Conservation (phyloP, 2,329 filamentous ascomycete genomes). For the Penicillium sp. region DNA sequence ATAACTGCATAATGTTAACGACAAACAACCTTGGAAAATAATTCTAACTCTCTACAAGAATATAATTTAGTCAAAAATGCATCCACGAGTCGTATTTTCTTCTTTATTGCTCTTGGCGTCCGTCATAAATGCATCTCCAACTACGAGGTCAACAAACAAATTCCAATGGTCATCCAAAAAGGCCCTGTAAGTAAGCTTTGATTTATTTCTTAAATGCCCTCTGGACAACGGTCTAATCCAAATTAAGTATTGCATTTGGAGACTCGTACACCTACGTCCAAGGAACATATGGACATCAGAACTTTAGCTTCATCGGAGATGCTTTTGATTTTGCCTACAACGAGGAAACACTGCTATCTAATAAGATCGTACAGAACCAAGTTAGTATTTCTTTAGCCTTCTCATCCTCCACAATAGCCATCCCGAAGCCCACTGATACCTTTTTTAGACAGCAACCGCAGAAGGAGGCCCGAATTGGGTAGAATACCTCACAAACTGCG, state of each 20-base stretch:
- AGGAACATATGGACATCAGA: conserved; percentile 55
- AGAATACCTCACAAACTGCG: conserved; percentile 58
- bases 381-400: conserved; percentile 12
- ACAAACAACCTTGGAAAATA: too few species aligned
- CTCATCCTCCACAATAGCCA: too few species aligned
- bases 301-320: conserved; percentile 61
- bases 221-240: background rate
- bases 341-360: conserved; percentile 47
- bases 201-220: background rate
- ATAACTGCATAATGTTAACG: too few species aligned
- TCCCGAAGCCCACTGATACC: background rate
- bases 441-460: conserved; percentile 50
- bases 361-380: conserved; percentile 57
- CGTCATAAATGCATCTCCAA: conserved; percentile 5
- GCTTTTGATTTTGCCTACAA: conserved; percentile 53
- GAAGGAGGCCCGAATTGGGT: conserved; percentile 61
- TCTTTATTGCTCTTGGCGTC: background rate
- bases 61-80: too few species aligned
- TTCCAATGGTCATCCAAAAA: conserved; percentile 23
- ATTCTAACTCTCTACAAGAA: too few species aligned
- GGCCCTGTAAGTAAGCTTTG: conserved; percentile 11
- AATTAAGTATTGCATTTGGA: conserved; percentile 33
- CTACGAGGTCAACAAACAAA: conserved; percentile 9
- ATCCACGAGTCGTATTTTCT: background rate
- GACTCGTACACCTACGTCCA: conserved; percentile 54